These are phyloP conservation scores for Monosporozyma yasuniensis DNA, from an alignment of 805 yeast species.

Conservation along the genomic window DNA sequence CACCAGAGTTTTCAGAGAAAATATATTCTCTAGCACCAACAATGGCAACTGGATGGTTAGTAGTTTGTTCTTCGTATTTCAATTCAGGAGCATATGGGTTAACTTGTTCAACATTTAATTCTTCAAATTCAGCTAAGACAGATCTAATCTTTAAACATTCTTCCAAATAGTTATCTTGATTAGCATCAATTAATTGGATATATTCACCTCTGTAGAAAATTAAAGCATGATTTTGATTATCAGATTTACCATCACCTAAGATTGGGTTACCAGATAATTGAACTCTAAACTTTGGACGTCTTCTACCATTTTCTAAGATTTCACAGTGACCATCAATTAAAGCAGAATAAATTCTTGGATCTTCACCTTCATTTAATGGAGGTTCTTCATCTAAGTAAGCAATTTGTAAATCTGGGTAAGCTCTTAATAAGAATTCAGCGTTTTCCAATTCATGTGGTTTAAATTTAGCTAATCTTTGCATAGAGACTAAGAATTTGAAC, in stretches of 20 bases:
- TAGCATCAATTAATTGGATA: conserved; percentile 76
- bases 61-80: conserved; percentile 44
- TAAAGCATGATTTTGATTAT: conserved; percentile 74
- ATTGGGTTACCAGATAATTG: conserved; percentile 78
- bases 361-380: conserved; percentile 60
- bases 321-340: conserved; percentile 77
- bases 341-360: conserved; percentile 64
- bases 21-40: conserved; percentile 84
- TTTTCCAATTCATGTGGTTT: conserved; percentile 67
- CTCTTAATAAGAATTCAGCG: conserved; percentile 71
- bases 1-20: conserved; percentile 79
- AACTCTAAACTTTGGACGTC: conserved; percentile 69
- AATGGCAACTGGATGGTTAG: conserved; percentile 65
- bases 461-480: conserved; percentile 75
- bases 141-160: conserved; percentile 79
- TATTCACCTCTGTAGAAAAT: conserved; percentile 81
- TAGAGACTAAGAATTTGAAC: conserved; percentile 71
- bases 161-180: conserved; percentile 78
- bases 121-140: conserved; percentile 76
- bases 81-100: conserved; percentile 75
- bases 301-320: conserved; percentile 59
- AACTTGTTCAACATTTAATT: conserved; percentile 61
- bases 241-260: conserved; percentile 83
- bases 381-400: conserved; percentile 94
- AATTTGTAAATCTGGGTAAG: conserved; percentile 79